Conservation (phyloP, 352 stramenopile species). For the Phytopythium ostracodes region DNA sequence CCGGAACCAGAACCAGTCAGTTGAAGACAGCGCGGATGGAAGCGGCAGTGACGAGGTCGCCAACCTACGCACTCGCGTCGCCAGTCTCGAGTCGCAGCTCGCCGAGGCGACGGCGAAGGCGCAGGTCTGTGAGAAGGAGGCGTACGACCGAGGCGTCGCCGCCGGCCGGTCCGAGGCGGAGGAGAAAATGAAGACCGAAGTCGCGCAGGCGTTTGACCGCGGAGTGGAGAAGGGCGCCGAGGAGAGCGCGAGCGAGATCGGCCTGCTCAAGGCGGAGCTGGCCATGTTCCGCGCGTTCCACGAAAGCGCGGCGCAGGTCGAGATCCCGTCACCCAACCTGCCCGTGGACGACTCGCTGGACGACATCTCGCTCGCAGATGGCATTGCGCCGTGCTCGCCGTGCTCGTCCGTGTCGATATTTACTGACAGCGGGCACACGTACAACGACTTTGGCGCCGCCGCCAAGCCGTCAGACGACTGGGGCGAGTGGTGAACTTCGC, state of each 20-base stretch:
- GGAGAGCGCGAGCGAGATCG: slow-evolving; percentile 34
- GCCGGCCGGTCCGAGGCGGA: slow-evolving; percentile 34
- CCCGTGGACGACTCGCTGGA: slow-evolving; percentile 24
- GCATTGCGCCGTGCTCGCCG: slow-evolving; percentile 28
- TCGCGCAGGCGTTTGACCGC: slow-evolving; percentile 24
- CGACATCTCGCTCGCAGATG: slow-evolving; percentile 34
- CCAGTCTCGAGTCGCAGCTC: slow-evolving; percentile 31
- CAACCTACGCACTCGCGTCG: slow-evolving; percentile 29
- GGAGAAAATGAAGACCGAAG: slow-evolving; percentile 25
- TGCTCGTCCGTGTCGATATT: slow-evolving; percentile 40
- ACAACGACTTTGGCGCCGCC: slow-evolving; percentile 21
- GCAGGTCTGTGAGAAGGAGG: slow-evolving; percentile 29
- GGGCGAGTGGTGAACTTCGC: slow-evolving; percentile 54
- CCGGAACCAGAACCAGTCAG: slow-evolving; percentile 10
- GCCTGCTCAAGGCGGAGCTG: slow-evolving; percentile 39
- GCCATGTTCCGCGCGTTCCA: slow-evolving; percentile 45
- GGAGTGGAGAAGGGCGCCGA: slow-evolving; percentile 33
- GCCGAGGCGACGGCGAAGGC: slow-evolving; percentile 25
- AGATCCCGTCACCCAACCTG: slow-evolving; percentile 6
- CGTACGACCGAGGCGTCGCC: slow-evolving; percentile 39
- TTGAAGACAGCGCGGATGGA: neutral
- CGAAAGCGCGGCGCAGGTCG: slow-evolving; percentile 30
- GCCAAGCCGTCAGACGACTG: slow-evolving; percentile 44
- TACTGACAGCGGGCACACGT: slow-evolving; percentile 4
- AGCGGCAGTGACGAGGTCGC: slow-evolving; percentile 15